Conservation (phyloP, 2,329 filamentous ascomycete genomes). For the Pseudocercospora vitis region DNA sequence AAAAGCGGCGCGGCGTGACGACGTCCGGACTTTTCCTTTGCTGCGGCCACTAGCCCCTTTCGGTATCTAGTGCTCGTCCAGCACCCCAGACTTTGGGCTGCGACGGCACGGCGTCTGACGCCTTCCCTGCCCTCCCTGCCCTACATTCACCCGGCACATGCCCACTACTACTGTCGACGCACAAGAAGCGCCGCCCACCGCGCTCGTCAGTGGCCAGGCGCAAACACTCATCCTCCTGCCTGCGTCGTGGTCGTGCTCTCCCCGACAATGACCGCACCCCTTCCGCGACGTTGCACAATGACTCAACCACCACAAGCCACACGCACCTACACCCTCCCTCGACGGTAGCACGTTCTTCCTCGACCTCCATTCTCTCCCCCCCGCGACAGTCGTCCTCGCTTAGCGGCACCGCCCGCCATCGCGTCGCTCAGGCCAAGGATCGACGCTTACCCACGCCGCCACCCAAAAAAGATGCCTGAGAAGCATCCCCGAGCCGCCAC, state of each 20-base stretch:
- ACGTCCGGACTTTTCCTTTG: constrained; percentile 11
- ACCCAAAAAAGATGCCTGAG: constrained; percentile 4
- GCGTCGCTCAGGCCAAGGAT: constrained; percentile 11
- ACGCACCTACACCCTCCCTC: constrained; percentile 7
- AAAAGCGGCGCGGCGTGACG: constrained; percentile 14
- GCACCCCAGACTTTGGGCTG: constrained; percentile 12
- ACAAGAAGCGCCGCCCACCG: constrained; percentile 16
- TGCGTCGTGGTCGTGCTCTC: constrained; percentile 15
- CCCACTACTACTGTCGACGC: too few species aligned
- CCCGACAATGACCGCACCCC: constrained; percentile 23
- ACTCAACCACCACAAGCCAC: constrained; percentile 17
- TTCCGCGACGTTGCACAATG: constrained; percentile 32
- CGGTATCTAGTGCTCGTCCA: constrained; percentile 15
- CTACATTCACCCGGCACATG: constrained; percentile 2
- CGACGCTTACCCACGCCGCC: constrained; percentile 3
- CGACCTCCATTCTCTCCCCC: too few species aligned
- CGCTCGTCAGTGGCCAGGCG: constrained; percentile 19
- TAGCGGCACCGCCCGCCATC: constrained; percentile 8
- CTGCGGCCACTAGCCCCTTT: constrained; percentile 9
- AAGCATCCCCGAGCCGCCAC: constrained; percentile 22
- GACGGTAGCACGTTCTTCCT: constrained; percentile 15
- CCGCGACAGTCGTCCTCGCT: constrained; percentile 7
- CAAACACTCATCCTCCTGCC: constrained; percentile 33
- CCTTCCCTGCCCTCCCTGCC: too few species aligned
- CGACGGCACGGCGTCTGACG: too few species aligned